These are phyloP conservation scores for Microcyclosporella mali DNA, from an alignment of 2,329 filamentous ascomycete genomes.

Conservation along the genomic window DNA sequence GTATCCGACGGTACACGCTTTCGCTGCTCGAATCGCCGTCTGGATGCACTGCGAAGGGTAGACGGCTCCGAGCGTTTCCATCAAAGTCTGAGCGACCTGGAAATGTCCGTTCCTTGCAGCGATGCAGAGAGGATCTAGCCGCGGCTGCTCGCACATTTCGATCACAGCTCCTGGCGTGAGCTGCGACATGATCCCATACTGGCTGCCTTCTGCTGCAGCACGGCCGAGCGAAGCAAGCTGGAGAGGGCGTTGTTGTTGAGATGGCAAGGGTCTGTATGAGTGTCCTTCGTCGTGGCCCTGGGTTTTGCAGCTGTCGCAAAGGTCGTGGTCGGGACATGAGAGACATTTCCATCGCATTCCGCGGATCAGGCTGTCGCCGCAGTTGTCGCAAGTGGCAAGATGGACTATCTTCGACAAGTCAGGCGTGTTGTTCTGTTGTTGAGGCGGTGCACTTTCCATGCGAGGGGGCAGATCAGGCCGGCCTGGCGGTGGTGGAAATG, in stretches of 20 bases:
- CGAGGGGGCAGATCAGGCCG: conserved; percentile 4
- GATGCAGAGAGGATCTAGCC: conserved; percentile 2
- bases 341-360: conserved; percentile 5
- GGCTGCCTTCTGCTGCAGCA: conserved; percentile 4
- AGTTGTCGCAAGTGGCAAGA: conserved; percentile 6
- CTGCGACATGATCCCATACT: conserved; percentile 3
- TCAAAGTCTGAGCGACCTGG: conserved; percentile 5
- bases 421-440: not conserved
- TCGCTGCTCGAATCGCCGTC: conserved; percentile 2
- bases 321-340: conserved; percentile 6
- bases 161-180: conserved; percentile 3
- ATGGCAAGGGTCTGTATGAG: conserved; percentile 1
- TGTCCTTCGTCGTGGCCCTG: conserved; percentile 6
- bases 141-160: conserved; percentile 4
- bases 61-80: conserved; percentile 3
- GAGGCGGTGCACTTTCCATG: conserved; percentile 2
- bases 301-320: conserved; percentile 6
- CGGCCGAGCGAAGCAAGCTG: conserved; percentile 1
- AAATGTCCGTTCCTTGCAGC: conserved; percentile 6
- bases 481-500: not conserved
- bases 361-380: not conserved
- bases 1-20: not conserved
- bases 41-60: conserved; percentile 5
- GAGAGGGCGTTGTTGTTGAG: conserved; percentile 1
- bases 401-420: conserved; percentile 7